A percentile compares a stretch with the other conserved stretches of the same genome.
These are phyloP conservation scores for Arthroderma sp. DNA, from an alignment of 2,329 filamentous ascomycete species.

Conservation along the genomic window DNA sequence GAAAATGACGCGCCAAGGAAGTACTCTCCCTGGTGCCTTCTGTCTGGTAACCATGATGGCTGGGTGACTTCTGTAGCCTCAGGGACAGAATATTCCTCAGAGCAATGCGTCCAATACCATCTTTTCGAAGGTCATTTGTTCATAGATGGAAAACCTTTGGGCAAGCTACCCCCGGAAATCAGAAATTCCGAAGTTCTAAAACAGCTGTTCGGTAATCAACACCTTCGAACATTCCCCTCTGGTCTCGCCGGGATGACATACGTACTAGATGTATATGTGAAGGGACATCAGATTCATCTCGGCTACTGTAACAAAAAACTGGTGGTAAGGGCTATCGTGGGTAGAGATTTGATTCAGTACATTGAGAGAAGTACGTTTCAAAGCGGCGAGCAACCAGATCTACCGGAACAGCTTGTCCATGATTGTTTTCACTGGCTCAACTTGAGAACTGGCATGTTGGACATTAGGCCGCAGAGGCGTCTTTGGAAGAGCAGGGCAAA, in stretches of 20 bases:
- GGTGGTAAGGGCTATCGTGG: constrained; percentile 33
- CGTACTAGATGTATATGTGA: constrained; percentile 24
- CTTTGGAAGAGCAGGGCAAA: constrained; percentile 26
- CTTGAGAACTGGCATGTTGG: constrained; percentile 31
- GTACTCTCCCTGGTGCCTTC: constrained; percentile 15
- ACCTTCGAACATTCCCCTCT: constrained; percentile 42
- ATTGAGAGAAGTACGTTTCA: constrained; percentile 3
- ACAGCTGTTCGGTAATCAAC: constrained; percentile 42
- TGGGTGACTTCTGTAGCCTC: constrained; percentile 22
- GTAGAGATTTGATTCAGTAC: constrained; percentile 24
- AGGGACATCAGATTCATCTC: constrained; percentile 40
- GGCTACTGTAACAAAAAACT: constrained; percentile 32
- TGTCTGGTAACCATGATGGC: constrained; percentile 15
- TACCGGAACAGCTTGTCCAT: constrained; percentile 39
- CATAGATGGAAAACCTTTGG: constrained; percentile 36
- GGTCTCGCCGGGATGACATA: constrained; percentile 41
- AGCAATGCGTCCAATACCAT: constrained; percentile 25
- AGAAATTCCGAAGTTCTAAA: constrained; percentile 25
- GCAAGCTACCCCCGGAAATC: constrained; percentile 39
- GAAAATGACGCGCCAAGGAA: constrained; percentile 10
- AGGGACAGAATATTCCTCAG: constrained; percentile 15
- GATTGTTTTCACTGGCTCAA: constrained; percentile 50
- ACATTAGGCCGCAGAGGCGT: constrained; percentile 37
- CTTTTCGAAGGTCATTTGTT: constrained; percentile 36
- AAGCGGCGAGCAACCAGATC: constrained; percentile 21